Evolutionary conservation across 306 rosid species (phyloP).

Genomic region (Herpetospermum pedunculosum): DNA sequence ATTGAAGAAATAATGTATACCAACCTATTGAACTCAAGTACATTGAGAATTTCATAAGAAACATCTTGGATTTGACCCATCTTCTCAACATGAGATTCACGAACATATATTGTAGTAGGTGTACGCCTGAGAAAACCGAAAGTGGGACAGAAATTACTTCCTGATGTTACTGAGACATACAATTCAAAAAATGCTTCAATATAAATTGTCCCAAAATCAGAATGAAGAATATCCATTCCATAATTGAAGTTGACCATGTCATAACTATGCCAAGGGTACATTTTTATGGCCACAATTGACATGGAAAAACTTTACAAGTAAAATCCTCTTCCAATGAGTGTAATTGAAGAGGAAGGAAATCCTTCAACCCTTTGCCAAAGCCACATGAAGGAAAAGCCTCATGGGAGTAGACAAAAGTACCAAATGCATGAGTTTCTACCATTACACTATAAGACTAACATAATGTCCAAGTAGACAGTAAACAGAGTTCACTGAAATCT

Average conservation of each 20-base stretch:
- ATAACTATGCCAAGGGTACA: not conserved
- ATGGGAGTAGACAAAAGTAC: not conserved
- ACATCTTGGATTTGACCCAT: slow-evolving; percentile 61
- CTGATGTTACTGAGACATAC: not conserved
- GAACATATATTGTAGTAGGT: slow-evolving; percentile 74
- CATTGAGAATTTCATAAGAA: slow-evolving; percentile 82
- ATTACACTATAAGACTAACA: not conserved
- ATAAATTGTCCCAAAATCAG: not conserved
- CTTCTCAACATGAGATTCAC: slow-evolving; percentile 85
- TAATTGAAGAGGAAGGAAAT: not conserved
- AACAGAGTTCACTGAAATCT: not conserved
- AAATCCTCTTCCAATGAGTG: not conserved
- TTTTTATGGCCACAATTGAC: not conserved
- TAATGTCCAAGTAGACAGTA: not conserved
- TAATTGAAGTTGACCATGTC: not conserved
- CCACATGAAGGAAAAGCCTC: not conserved
- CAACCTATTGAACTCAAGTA: slow-evolving; percentile 91
- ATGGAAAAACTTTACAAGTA: not conserved
- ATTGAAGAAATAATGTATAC: not conserved
- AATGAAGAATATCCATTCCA: not conserved
- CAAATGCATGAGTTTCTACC: not conserved
- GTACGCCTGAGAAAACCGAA: slow-evolving; percentile 60
- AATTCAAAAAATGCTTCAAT: not conserved
- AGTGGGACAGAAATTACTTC: not conserved
- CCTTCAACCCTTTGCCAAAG: not conserved